Evolutionary conservation across 129 eudicot genomes (phyloP), one percentile per base, ranked within the genome.

Genomic region (Deinandra increscens): DNA sequence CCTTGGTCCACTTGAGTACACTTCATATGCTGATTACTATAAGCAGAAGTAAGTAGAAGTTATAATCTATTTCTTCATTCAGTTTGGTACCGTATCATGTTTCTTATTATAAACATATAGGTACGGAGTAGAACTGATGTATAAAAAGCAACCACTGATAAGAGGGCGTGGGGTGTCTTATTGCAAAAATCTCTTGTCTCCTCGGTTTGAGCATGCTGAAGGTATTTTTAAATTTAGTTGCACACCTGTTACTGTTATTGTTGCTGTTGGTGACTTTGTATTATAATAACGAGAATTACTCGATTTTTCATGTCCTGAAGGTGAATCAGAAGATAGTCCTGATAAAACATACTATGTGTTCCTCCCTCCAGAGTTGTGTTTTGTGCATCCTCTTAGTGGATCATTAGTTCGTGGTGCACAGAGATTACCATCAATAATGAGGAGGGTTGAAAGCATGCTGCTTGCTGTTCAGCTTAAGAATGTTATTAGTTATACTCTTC

Each of bases 121-220:
- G 90, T 93, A 93, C 82, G 99, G 99, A 59, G 99, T 93, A 43
- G 95, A 93, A 46, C 79, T 93, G 80, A 71, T 69, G 50, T 93
- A 79, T 78, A 93, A 93, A 83, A 83, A 85, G 36, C 99, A 93
- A 71, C 93, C 99, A 59, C 70, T 93, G 70, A 84, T 93, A 66
- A 85, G 97, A 85, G 91, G 90, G 29, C 99, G 97, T 55, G 99
- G 99, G 70, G 99, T 93, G 76, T 93, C 99, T 42, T 87, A 93
- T 68, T 93, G 99, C 97, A 93, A 93, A 85, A 93, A 93, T 85
- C 95, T 93, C 34, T 82, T 93, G 64, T 93, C 99, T 39, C 99
- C 99, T 18, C 84, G 99, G 59, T 93, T 89, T 83, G 96, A 89
- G 73, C 97, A 87, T 81, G 89, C 97, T 1, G 95, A 93, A 75